A percentile compares a stretch with the other conserved stretches of the same genome.
These are phyloP conservation scores for Scheffersomyces titani DNA, from an alignment of 1,139 yeast species.

Conservation along the genomic window DNA sequence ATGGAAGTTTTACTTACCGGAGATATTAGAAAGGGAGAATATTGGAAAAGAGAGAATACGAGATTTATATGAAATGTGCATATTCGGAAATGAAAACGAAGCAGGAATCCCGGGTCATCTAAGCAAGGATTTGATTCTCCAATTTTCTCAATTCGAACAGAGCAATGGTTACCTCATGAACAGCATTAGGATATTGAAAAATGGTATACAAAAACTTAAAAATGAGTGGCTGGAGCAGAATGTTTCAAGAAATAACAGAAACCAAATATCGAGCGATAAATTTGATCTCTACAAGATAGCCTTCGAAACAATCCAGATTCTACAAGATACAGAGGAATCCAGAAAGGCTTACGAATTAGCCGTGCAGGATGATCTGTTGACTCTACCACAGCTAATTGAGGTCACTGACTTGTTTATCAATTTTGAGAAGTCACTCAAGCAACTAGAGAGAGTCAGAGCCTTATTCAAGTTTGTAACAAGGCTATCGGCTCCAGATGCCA, in stretches of 20 bases:
- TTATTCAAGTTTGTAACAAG: conserved; percentile 45
- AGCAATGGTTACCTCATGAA: conserved; percentile 28
- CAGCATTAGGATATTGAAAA: conserved; percentile 26
- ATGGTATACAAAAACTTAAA: conserved; percentile 16
- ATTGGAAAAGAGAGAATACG: conserved; percentile 57
- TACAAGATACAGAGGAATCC: conserved; percentile 14
- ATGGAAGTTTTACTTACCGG: conserved; percentile 69
- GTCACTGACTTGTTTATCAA: conserved; percentile 41
- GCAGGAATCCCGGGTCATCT: conserved; percentile 46
- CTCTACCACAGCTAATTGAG: conserved; percentile 28
- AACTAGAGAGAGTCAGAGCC: conserved; percentile 61
- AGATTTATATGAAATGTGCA: conserved; percentile 69
- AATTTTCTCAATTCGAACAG: conserved; percentile 64
- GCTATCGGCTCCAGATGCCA: conserved; percentile 20
- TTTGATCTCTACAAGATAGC: conserved; percentile 20
- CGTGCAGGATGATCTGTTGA: conserved; percentile 22
- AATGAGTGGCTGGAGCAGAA: conserved; percentile 3
- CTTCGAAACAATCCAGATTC: conserved; percentile 9
- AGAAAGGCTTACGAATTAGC: conserved; percentile 22
- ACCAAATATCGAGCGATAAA: conserved; percentile 21
- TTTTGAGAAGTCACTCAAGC: conserved; percentile 50
- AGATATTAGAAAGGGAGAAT: conserved; percentile 33
- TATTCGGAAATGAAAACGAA: conserved; percentile 30
- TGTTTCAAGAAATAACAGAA: conserved; percentile 8
- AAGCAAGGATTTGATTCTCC: conserved; percentile 49